Percentiles rank a stretch among this genome's conserved stretches.
phyloP scores from a whole-genome alignment of 148 eudicot genomes.

The Fallopia convolvulus region DNA sequence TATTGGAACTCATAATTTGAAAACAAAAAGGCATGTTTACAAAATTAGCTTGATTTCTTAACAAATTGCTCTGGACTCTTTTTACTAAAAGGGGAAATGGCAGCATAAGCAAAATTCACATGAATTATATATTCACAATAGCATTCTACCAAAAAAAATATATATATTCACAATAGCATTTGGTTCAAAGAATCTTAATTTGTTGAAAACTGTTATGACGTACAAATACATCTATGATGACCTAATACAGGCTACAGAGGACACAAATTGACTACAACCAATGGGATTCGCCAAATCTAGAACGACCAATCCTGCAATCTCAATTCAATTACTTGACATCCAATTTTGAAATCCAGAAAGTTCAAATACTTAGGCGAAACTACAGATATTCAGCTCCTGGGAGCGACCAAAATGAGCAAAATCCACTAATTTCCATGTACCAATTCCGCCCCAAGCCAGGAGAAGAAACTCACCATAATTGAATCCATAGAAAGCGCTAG shows the following conservation, averaged over 20 bases:
- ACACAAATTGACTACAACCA: not conserved
- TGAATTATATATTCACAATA: not conserved
- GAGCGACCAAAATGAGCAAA: not conserved
- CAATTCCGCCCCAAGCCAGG: not conserved
- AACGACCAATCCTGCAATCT: not conserved
- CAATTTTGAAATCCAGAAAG: not conserved
- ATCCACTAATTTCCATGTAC: not conserved
- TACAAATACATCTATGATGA: not conserved
- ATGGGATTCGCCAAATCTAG: not conserved
- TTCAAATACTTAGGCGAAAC: not conserved
- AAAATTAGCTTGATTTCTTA: not conserved
- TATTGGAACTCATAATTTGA: not conserved
- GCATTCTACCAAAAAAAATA: too few species aligned
- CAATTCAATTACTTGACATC: not conserved
- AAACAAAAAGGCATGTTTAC: not conserved
- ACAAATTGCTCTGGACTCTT: not conserved
- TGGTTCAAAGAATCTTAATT: not conserved
- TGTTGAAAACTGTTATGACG: not conserved
- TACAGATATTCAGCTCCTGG: not conserved
- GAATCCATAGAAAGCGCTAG: slow-evolving; percentile 90
- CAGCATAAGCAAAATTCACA: not conserved
- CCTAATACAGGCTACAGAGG: not conserved
- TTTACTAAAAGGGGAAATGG: not conserved
- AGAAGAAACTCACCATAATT: slow-evolving; percentile 47
- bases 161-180: too few species aligned